Percentiles rank a stretch among this genome's conserved stretches.
Conservation (phyloP, 2,329 filamentous ascomycete genomes). For the Fusarium cyanostomum region DNA sequence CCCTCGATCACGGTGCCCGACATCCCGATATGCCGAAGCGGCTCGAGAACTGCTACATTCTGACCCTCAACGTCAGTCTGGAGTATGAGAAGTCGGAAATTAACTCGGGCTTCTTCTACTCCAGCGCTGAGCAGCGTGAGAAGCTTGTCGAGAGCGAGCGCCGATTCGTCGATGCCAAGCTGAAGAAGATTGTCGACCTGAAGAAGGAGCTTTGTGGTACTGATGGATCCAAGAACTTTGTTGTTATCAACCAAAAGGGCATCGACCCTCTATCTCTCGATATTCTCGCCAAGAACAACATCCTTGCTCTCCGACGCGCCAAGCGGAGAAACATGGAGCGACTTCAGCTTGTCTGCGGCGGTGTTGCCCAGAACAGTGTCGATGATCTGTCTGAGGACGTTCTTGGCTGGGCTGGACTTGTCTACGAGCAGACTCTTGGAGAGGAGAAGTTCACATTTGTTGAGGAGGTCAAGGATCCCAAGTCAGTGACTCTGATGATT, state of each 20-base stretch:
- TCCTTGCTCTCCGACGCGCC: constrained; percentile 90
- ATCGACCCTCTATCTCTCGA: constrained; percentile 97
- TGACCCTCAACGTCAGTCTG: constrained; percentile 94
- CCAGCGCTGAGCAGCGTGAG: constrained; percentile 93
- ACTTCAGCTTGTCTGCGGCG: constrained; percentile 92
- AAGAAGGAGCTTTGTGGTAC: constrained; percentile 98
- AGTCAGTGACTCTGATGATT: constrained; percentile 96
- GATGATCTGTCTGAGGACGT: constrained; percentile 89
- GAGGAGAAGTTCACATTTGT: constrained; percentile 99
- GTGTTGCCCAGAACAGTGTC: constrained; percentile 92
- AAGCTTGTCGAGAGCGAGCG: constrained; percentile 98
- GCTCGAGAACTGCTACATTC: constrained; percentile 93
- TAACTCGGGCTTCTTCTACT: constrained; percentile 99
- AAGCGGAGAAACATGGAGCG: constrained; percentile 99
- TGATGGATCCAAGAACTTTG: constrained; percentile 94
- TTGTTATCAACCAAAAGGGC: constrained; percentile 99
- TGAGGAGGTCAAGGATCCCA: constrained; percentile 98
- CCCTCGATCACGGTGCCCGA: constrained; percentile 92
- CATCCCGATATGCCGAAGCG: constrained; percentile 99
- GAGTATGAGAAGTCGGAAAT: constrained; percentile 99
- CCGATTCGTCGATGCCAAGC: constrained; percentile 92
- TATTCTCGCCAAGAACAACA: constrained; percentile 97
- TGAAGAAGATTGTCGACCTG: constrained; percentile 96
- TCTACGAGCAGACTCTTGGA: constrained; percentile 96
- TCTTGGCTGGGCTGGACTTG: constrained; percentile 93